Base-by-base conservation (phyloP, 2,329 filamentous ascomycete species). In the Neofusicoccum cordaticola region DNA sequence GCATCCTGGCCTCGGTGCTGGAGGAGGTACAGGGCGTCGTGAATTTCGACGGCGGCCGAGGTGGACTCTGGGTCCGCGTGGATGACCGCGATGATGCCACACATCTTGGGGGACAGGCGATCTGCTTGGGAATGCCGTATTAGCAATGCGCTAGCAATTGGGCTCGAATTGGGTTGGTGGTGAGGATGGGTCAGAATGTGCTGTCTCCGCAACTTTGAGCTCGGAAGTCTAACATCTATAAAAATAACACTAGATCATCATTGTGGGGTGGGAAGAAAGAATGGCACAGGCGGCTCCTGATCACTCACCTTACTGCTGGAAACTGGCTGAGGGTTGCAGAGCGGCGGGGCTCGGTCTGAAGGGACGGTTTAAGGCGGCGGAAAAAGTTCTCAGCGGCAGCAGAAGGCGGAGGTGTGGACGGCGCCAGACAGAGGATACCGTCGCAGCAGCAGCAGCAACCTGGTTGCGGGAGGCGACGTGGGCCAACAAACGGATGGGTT, bases 1-100 rank as follows among this genome's bases (percentile, higher is more conserved):
- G 93, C 93, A 88, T 97, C 93, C 77, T 96, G 92, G 62, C 92
- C 91, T 72, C 91, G 86, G 75, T 93, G 78, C 68, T 79, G 68
- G 47, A 73, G 72, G 57, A 72, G 72, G 51, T 72, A 71, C 1
- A 71, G 64, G 22, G 78, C 78, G 71, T 79, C 78, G 68, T 80
- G 78, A n/a, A 80, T 75, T 67, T 80, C 78, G 56, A 78, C 74
- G 67, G 75, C 82, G 68, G 71, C 78, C 22, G 70, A 68, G 37
- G 66, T 68, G 15, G 69, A 76, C 66, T 75, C 72, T 66, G 75
- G 74, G 66, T 80, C 78, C 47, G 73, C 77, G 66, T 82, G 78
- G 68, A 83, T 83, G 51, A 81, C 78, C 27, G 79, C 81, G 68
- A 83, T 80, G 68, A 84, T 83, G 58, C 82, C 81, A 69, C 81